Conservation (phyloP, 768 basidiomycete genomes). For the Pleurotus giganteus region DNA sequence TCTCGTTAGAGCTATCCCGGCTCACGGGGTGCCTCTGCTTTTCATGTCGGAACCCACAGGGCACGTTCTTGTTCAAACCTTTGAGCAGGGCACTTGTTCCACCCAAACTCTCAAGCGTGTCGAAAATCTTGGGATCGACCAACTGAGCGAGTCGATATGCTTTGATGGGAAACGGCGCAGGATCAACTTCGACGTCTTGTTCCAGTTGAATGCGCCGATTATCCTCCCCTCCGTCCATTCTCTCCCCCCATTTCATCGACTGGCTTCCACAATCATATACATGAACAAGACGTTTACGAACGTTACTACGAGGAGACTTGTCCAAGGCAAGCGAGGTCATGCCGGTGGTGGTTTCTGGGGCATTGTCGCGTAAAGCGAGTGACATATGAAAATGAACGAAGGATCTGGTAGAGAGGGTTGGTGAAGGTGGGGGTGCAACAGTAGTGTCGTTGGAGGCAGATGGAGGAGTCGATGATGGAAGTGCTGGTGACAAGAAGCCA, state of each 20-base stretch:
- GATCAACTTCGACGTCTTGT: slow-evolving; percentile 49
- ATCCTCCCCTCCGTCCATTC: slow-evolving; percentile 23
- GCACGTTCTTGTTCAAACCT: slow-evolving; percentile 69
- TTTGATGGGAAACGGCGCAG: slow-evolving; percentile 70
- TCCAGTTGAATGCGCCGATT: slow-evolving; percentile 31
- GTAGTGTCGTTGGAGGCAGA: slow-evolving; percentile 38
- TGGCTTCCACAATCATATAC: slow-evolving; percentile 23
- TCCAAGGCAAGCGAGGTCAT: slow-evolving; percentile 51
- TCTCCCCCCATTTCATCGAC: slow-evolving; percentile 20
- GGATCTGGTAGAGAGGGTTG: slow-evolving; percentile 68
- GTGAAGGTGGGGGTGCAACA: slow-evolving; percentile 59
- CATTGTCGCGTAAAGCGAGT: slow-evolving; percentile 64
- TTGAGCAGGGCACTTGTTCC: slow-evolving; percentile 64
- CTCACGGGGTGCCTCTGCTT: slow-evolving; percentile 15
- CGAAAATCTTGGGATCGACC: slow-evolving; percentile 85
- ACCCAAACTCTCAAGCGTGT: slow-evolving; percentile 64
- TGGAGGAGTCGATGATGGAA: slow-evolving; percentile 23
- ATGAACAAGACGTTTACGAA: slow-evolving; percentile 29
- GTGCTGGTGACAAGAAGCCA: slow-evolving; percentile 12
- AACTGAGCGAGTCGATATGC: slow-evolving; percentile 79
- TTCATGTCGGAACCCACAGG: slow-evolving; percentile 34
- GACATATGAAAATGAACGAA: slow-evolving; percentile 58
- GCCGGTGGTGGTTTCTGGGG: slow-evolving; percentile 57
- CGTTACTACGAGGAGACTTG: slow-evolving; percentile 29
- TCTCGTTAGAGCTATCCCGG: slow-evolving; percentile 21